Base-by-base conservation (phyloP, 1,139 yeast genomes). In the Debaryomyces fabryi region DNA sequence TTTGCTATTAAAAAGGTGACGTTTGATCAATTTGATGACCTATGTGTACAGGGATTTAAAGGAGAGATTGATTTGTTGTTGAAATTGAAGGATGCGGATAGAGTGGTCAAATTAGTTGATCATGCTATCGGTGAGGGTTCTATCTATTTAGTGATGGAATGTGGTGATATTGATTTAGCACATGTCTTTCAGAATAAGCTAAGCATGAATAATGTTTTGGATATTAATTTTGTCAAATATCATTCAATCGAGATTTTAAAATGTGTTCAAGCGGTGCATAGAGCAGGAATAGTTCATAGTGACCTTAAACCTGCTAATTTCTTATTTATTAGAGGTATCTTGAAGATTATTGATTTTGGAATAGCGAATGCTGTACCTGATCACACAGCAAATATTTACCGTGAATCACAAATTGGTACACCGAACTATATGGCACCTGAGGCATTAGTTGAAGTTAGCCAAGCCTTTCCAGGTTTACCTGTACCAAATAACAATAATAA, bases 341-440 rank as follows among this genome's bases (percentile, higher is more conserved):
- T 93, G 56, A 93, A 93, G 60, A 83, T 93, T 46, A 93, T 93
- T 51, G 99, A 93, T 68, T 93, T 93, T 74, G 99, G 99, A 16
- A 93, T 93, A 50, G 96, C 98, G 12, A 88, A 92, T 68, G 90
- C 93, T 0, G 93, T 93, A 2, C 96, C 96, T 1, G 97, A 92
- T 49, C 90, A 90, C 60, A 93, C 99, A 0, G 84, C 88, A 27
- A 93, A 93, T 59, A 82, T 93, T 20, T 93, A 92, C 62, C 78
- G 98, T 49, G 96, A 90, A 52, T 82, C 91, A 6, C 97, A 90
- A 64, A 87, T 91, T 49, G 99, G 99, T 2, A 93, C 99, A 0
- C 97, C 97, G 2, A 90, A 88, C 64, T 93, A 93, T 65, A 93
- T 93, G 99, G 97, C 99, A 0, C 99, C 99, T 0, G 99, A 93